Evolutionary conservation across 2,329 filamentous ascomycete genomes (phyloP), one percentile per base, ranked within the genome.

Genomic region (Fusarium pseudocircinatum): DNA sequence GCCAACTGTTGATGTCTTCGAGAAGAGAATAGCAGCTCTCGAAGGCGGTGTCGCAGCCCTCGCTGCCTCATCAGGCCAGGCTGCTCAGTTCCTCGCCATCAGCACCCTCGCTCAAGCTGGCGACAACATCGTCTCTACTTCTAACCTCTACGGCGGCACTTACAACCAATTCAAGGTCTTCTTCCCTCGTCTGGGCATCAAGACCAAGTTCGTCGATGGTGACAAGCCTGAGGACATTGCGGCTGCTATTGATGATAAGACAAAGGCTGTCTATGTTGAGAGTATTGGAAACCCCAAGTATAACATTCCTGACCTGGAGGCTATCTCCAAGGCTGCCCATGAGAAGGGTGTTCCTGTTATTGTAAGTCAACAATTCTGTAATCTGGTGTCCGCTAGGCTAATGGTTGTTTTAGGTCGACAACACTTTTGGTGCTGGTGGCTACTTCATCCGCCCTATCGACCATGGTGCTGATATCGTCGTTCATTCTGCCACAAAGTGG

Each of bases 91-190:
- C 86, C 95, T 98, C 87, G 87, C 94, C 63, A 92, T 98, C 78
- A 87, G 90, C 30, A 91, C 95, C 12, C 91, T 98, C n/a, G 94
- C 94, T 9, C 91, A 94, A 69, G 89, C 91, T 0, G 96, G 96
- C 53, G 95, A 98, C 86, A 98, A 98, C 86, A 97, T 98, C 77
- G 89, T 98, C 58, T 92, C 94, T 18, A 97, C 96, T 12, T 92
- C 92, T 57, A 97, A 97, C 84, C 86, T 98, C 64, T 97, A 98
- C 84, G 95, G 95, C 74, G 95, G 95, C 81, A 98, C 96, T 22
- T 98, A 97, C 87, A 98, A 98, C 85, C 96, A 98, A 86, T 91
- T 98, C 85, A 98, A 98, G 85, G 95, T 98, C 50, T 89, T 94
- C 75, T 87, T 98, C 63, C 93, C 94, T 12, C 90, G 95, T n/a